phyloP scores from a whole-genome alignment of 352 stramenopile species.

The Pythium brachiatum region DNA sequence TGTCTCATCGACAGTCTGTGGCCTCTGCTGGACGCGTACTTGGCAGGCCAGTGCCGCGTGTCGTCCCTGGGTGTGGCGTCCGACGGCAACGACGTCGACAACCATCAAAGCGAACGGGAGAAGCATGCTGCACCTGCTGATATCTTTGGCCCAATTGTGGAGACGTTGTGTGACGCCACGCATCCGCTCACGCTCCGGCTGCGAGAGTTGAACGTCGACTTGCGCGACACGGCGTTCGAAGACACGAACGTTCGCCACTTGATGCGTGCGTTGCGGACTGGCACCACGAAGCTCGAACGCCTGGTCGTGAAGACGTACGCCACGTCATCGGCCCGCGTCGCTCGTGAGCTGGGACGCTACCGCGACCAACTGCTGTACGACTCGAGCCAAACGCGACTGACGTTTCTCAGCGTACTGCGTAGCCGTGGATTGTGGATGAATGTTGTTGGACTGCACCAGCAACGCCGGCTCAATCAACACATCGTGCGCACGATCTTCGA shows the following conservation, averaged over 20 bases:
- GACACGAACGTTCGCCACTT: neutral
- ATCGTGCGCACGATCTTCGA: too few relatives aligned
- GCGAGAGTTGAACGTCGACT: neutral
- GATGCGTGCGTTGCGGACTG: neutral
- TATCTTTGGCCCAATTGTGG: slow-evolving; percentile 3
- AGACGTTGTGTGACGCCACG: slow-evolving; percentile 2
- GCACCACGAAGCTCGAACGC: slow-evolving; percentile 1
- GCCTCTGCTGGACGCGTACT: slow-evolving; percentile 10
- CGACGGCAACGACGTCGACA: neutral
- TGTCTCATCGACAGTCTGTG: slow-evolving; percentile 6
- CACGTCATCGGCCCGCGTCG: neutral
- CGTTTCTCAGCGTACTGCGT: slow-evolving; percentile 7
- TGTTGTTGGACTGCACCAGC: too few relatives aligned
- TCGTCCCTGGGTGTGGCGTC: slow-evolving; percentile 5
- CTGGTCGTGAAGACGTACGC: slow-evolving; percentile 3
- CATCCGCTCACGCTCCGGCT: slow-evolving; percentile 5
- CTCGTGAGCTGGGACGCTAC: neutral
- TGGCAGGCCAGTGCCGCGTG: neutral
- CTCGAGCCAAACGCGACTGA: neutral
- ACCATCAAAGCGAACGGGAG: neutral
- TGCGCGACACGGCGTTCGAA: neutral
- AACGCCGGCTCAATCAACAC: too few relatives aligned
- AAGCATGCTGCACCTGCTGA: neutral
- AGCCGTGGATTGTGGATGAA: slow-evolving; percentile 2
- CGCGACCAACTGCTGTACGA: slow-evolving; percentile 5